Evolutionary conservation across 2,329 filamentous ascomycete species (phyloP).

Genomic region (Phaeosphaeria sp.): DNA sequence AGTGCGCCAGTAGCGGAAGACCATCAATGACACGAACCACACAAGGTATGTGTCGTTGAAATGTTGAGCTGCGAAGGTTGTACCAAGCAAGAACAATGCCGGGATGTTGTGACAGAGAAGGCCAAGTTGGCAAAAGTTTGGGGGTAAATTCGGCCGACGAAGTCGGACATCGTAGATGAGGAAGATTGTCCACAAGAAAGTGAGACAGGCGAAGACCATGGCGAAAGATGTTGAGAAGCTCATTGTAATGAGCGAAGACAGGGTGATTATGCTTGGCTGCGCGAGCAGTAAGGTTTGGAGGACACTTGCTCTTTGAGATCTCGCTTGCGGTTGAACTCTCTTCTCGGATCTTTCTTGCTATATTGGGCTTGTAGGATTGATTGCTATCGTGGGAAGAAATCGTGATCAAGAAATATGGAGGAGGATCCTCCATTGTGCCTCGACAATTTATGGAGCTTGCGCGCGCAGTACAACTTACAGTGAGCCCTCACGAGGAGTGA

Average conservation of each 20-base stretch:
- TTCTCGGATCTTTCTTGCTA: too few relatives aligned
- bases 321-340: too few relatives aligned
- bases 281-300: too few relatives aligned
- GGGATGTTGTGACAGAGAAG: constrained; percentile 20
- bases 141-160: constrained; percentile 1
- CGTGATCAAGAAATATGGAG: too few relatives aligned
- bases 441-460: too few relatives aligned
- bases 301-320: too few relatives aligned
- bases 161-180: constrained; percentile 12
- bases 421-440: too few relatives aligned
- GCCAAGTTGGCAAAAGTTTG: constrained; percentile 1
- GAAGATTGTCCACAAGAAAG: constrained; percentile 11
- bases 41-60: constrained; percentile 9
- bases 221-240: background rate
- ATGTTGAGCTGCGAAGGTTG: constrained; percentile 2
- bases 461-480: too few relatives aligned
- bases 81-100: constrained; percentile 6
- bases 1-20: constrained; percentile 30
- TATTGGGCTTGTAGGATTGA: too few relatives aligned
- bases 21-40: constrained; percentile 18
- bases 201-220: background rate
- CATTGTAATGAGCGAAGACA: background rate
- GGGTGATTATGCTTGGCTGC: too few relatives aligned
- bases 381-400: too few relatives aligned
- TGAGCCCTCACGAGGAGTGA: too few relatives aligned